phyloP scores from a whole-genome alignment of 768 basidiomycete genomes.

The Tricholoma furcatifolium region DNA sequence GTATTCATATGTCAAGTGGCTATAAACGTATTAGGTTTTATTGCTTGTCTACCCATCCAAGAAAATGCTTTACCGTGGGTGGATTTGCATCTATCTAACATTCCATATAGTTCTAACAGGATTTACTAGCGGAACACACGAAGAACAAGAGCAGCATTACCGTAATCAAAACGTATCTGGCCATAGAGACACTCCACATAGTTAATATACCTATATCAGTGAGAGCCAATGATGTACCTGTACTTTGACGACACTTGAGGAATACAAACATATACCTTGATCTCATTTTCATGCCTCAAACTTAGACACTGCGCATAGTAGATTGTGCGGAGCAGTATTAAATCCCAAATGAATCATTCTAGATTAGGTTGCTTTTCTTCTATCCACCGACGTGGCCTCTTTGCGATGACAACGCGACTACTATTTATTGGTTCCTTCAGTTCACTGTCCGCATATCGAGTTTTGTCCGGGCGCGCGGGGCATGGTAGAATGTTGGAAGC shows the following conservation, averaged over 20 bases:
- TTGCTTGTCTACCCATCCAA: slow-evolving; percentile 73
- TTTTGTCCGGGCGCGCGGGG: slow-evolving; percentile 62
- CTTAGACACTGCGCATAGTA: too few species aligned
- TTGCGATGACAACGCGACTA: slow-evolving; percentile 50
- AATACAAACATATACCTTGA: too few species aligned
- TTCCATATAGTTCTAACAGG: slow-evolving; percentile 1
- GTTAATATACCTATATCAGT: slow-evolving; percentile 18
- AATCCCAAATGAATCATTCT: slow-evolving; percentile 15
- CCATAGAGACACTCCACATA: slow-evolving; percentile 23
- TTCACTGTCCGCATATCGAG: slow-evolving; percentile 58
- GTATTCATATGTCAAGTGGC: slow-evolving; percentile 82
- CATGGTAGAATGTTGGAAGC: slow-evolving; percentile 80
- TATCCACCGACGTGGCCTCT: slow-evolving; percentile 76
- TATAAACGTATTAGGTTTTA: slow-evolving; percentile 62
- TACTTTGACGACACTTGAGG: neutral
- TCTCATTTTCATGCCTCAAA: neutral
- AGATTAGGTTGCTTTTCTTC: slow-evolving; percentile 58
- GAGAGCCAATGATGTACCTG: slow-evolving; percentile 23
- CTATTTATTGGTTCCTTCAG: slow-evolving; percentile 22
- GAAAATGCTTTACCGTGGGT: slow-evolving; percentile 65
- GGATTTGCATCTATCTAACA: neutral
- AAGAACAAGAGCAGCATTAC: slow-evolving; percentile 60
- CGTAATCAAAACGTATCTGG: slow-evolving; percentile 36
- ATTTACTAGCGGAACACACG: slow-evolving; percentile 51
- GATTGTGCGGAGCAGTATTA: neutral